These are phyloP conservation scores for Taphrina confusa DNA, from an alignment of 1,139 yeast species.

Conservation along the genomic window DNA sequence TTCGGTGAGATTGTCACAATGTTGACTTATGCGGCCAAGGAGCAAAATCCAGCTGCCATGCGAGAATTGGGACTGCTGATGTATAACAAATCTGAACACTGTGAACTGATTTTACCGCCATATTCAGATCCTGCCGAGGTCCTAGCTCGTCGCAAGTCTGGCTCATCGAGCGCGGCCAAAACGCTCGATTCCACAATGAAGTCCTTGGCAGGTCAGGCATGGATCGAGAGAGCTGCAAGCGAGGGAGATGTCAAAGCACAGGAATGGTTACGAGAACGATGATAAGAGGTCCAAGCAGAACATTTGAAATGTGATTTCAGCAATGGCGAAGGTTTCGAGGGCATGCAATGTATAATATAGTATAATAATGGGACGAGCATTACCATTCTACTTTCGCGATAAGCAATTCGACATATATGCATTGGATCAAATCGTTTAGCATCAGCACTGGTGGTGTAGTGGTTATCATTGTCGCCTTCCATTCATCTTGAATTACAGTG, in stretches of 20 bases:
- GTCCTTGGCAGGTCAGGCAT: slow-evolving; percentile 6
- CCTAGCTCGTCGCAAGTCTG: neutral
- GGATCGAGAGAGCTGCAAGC: slow-evolving; percentile 21
- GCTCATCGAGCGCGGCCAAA: neutral
- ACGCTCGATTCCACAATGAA: neutral
- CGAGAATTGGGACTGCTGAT: slow-evolving; percentile 17
- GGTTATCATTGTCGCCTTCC: slow-evolving; percentile 33
- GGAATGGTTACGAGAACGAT: neutral
- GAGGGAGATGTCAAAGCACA: slow-evolving; percentile 8
- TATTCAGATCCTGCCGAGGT: slow-evolving; percentile 11
- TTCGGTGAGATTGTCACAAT: slow-evolving; percentile 7
- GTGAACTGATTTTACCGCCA: slow-evolving; percentile 13
- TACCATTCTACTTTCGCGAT: too few species aligned
- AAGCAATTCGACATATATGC: too few species aligned
- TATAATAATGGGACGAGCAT: too few species aligned
- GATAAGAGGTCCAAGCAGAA: too few species aligned
- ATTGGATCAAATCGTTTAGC: too few species aligned
- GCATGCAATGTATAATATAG: too few species aligned
- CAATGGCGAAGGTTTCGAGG: too few species aligned
- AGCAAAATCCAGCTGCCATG: slow-evolving; percentile 17
- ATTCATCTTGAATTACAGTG: too few species aligned
- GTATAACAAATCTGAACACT: neutral
- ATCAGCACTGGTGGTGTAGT: slow-evolving; percentile 22
- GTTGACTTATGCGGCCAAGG: slow-evolving; percentile 20
- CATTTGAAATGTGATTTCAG: too few species aligned